Evolutionary conservation across 768 basidiomycete genomes (phyloP), one percentile per base, ranked within the genome.

Genomic region (Steccherinum ochraceum): DNA sequence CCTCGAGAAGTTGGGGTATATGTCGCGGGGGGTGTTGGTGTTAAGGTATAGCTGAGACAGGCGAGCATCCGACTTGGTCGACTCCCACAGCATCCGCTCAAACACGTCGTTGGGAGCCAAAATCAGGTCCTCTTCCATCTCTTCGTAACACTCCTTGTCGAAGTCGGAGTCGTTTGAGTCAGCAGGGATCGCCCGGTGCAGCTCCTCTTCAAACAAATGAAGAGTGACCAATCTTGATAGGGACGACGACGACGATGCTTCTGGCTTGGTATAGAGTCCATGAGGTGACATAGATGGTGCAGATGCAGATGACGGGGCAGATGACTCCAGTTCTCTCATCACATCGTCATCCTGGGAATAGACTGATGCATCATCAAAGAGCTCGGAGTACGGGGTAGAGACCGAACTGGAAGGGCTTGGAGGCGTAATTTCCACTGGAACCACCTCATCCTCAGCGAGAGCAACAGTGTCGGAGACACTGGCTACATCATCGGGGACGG

Each of bases 401-500:
- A 43, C 41, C 21, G 41, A 43, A 43, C 41, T 43, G 5, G 41
- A n/a, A 19, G 41, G 41, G 19, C 41, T 43, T 7, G 41, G 7
- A 5, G 41, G 41, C 18, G 41, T 43, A 16, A 35, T 7, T 16
- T 35, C 30, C 7, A 16, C 30, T 16, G 16, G 7, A 7, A 35
- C 7, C 10, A 18, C 18, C 10, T 19, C n/a, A 43, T 43, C 18
- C 11, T 23, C 41, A 18, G 16, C 19, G 11, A 43, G 10, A 7
- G 41, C 16, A 7, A 23, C n/a, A 10, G 16, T 43, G 18, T 43
- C 41, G n/a, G 21, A 5, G 11, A 43, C 10, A 43, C n/a, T 18
- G 10, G n/a, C 41, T 19, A 43, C 41, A 23, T 43, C 41, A 18
- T 43, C 41, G 10, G 63, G 63, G 19, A 62, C 48, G 3, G 59